Evolutionary conservation across 768 basidiomycete genomes (phyloP).

Genomic region (Suillus placidus): DNA sequence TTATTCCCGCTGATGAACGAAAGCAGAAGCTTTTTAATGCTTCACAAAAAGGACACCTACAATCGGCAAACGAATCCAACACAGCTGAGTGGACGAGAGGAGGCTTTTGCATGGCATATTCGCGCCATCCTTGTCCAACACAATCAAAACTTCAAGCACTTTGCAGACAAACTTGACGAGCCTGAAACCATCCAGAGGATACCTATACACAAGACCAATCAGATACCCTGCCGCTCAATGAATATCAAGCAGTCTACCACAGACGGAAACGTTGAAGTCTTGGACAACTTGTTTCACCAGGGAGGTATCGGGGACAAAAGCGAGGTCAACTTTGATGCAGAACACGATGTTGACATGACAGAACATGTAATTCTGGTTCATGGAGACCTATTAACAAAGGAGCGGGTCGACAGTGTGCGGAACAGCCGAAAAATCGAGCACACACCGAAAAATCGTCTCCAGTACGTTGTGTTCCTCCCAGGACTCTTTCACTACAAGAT

Average conservation of each 20-base stretch:
- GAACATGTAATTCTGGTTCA: constrained; percentile 22
- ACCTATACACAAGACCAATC: background rate
- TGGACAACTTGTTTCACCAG: constrained; percentile 16
- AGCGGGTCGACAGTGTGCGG: constrained; percentile 17
- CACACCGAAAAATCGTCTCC: constrained; percentile 32
- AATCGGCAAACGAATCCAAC: background rate
- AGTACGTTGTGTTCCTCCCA: constrained; percentile 36
- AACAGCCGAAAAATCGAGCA: constrained; percentile 28
- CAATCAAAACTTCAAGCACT: background rate
- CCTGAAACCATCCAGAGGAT: background rate
- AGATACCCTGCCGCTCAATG: constrained; percentile 9
- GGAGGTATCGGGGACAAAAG: constrained; percentile 4
- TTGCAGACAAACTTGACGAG: background rate
- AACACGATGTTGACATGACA: constrained; percentile 11
- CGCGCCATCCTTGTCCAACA: background rate
- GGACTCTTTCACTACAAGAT: constrained; percentile 42
- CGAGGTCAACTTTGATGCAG: background rate
- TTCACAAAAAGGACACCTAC: constrained; percentile 3
- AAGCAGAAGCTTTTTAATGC: background rate
- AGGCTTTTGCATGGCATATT: background rate
- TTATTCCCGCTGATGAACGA: background rate
- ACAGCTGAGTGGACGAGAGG: background rate
- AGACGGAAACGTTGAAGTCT: constrained; percentile 22
- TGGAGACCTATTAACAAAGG: constrained; percentile 28
- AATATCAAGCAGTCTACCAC: constrained; percentile 29